Evolutionary conservation across 208 protist genomes (phyloP), one percentile per base, ranked within the genome.

Genomic region (Acanthamoeba lenticulata): DNA sequence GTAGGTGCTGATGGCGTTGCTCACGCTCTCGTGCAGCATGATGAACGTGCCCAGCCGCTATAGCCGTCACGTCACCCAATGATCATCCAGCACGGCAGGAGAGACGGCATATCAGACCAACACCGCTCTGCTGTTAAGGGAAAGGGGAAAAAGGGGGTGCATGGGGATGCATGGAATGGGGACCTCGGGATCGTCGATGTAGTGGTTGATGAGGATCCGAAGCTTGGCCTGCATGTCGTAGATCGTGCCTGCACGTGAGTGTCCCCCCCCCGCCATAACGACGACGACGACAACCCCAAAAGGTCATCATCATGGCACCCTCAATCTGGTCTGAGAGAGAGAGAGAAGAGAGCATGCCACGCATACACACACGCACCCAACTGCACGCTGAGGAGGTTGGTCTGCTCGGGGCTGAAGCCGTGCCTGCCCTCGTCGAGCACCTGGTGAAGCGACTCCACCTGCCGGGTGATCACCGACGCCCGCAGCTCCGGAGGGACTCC

Each of bases 111-210:
- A n/a, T n/a, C n/a, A n/a, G n/a, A n/a, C n/a, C n/a, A n/a, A n/a
- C n/a, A n/a, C n/a, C n/a, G n/a, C n/a, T n/a, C n/a, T n/a, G n/a
- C n/a, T n/a, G n/a, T n/a, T n/a, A n/a, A n/a, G n/a, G n/a, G n/a
- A n/a, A n/a, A n/a, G n/a, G n/a, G n/a, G n/a, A n/a, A n/a, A n/a
- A n/a, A n/a, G n/a, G n/a, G n/a, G n/a, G n/a, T n/a, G n/a, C n/a
- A n/a, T n/a, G n/a, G n/a, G n/a, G n/a, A n/a, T n/a, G n/a, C n/a
- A n/a, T n/a, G n/a, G n/a, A n/a, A n/a, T n/a, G n/a, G n/a, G n/a
- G n/a, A 69, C 85, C 85, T 92, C 86, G 32, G 86, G 55, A 0
- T 92, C 86, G 42, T 92, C 86, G 40, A 92, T 92, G 62, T 92
- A 55, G 34, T 92, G 55, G 2, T 92, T 42, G 19, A 92, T 92